Conservation (phyloP, 2,329 filamentous ascomycete genomes). For the Pseudogymnoascus sp. region DNA sequence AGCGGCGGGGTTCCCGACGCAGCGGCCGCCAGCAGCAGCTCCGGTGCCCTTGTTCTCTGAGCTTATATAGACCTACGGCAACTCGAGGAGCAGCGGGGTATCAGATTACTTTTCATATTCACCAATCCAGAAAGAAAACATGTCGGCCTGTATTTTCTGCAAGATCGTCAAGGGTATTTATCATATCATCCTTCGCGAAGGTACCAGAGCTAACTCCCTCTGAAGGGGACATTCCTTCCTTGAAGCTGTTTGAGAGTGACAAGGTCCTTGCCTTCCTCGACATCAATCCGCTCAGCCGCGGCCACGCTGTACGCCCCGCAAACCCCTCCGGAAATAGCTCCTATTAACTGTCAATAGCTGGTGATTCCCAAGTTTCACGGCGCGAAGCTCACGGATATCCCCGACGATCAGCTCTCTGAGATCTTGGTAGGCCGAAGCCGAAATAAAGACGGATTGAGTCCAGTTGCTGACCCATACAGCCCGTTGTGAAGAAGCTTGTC, state of each 20-base stretch:
- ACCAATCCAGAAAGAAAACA: slow-evolving; percentile 26
- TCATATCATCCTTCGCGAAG: neutral
- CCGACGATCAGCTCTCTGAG: slow-evolving; percentile 77
- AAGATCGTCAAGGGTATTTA: slow-evolving; percentile 82
- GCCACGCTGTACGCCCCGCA: slow-evolving; percentile 66
- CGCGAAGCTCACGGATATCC: slow-evolving; percentile 83
- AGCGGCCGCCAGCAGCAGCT: neutral
- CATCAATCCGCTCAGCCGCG: slow-evolving; percentile 80
- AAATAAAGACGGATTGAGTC: slow-evolving; percentile 13
- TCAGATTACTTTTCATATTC: slow-evolving; percentile 4
- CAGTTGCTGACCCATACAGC: slow-evolving; percentile 35
- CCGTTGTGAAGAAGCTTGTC: slow-evolving; percentile 81
- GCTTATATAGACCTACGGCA: neutral
- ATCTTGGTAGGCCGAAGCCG: slow-evolving; percentile 56
- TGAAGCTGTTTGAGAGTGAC: slow-evolving; percentile 93
- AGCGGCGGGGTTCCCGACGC: slow-evolving; percentile 2
- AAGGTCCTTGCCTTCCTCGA: slow-evolving; percentile 94
- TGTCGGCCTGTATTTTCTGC: slow-evolving; percentile 87
- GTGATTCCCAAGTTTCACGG: slow-evolving; percentile 95
- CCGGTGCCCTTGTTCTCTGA: neutral
- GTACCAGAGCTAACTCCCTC: slow-evolving; percentile 8
- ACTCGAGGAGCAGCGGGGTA: neutral
- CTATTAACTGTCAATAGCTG: slow-evolving; percentile 44
- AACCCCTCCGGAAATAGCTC: neutral
- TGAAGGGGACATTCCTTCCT: slow-evolving; percentile 84